Percentiles rank a stretch among this genome's conserved stretches.
These are phyloP conservation scores for Fusarium camptoceras DNA, from an alignment of 2,329 filamentous ascomycete species.

Conservation along the genomic window DNA sequence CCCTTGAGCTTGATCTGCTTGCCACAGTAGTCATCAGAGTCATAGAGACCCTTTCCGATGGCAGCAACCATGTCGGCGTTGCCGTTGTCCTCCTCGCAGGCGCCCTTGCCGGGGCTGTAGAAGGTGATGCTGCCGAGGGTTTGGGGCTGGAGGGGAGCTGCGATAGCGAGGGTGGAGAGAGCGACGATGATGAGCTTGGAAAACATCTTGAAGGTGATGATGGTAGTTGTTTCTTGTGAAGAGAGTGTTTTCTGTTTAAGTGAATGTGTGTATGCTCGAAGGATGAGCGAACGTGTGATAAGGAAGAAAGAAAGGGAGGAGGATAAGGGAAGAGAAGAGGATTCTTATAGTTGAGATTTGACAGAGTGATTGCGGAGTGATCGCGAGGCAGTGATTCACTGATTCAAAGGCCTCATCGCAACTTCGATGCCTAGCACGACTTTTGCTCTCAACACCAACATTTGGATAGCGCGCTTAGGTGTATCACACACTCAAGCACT, in stretches of 20 bases:
- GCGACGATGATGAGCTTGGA: constrained; percentile 37
- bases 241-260: constrained; percentile 7
- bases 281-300: constrained; percentile 11
- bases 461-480: not conserved
- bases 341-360: constrained; percentile 26
- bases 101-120: constrained; percentile 73
- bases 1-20: constrained; percentile 71
- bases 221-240: not conserved
- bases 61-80: constrained; percentile 71
- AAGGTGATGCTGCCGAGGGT: constrained; percentile 56
- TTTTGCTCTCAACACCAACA: not conserved
- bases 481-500: not conserved
- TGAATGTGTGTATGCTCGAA: constrained; percentile 2
- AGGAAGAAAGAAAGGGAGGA: constrained; percentile 3
- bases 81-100: constrained; percentile 71
- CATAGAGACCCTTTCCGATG: constrained; percentile 75
- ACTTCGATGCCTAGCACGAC: not conserved
- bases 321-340: constrained; percentile 2
- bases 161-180: constrained; percentile 36
- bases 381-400: constrained; percentile 30
- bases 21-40: constrained; percentile 70
- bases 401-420: not conserved
- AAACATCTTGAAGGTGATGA: constrained; percentile 37
- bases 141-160: constrained; percentile 16
- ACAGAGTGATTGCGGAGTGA: not conserved